Base-by-base conservation (phyloP, 1,139 yeast genomes). In the Fermentozyma sake region DNA sequence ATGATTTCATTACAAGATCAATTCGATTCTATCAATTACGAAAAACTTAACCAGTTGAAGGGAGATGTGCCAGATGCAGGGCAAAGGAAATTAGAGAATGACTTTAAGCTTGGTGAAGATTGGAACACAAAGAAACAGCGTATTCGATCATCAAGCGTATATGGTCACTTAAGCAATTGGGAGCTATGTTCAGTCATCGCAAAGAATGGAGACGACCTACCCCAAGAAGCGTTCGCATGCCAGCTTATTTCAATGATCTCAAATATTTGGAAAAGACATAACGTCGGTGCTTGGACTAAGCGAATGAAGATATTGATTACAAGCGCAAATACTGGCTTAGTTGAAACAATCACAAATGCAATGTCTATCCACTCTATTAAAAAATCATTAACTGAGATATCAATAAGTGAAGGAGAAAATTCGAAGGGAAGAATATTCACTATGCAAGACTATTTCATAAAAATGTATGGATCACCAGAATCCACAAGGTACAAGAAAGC, bases 171-270 rank as follows among this genome's bases (percentile, higher is more conserved):
- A 16, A 82, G 79, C 18, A 84, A 86, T 50, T 91, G 98, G 98
- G 97, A 91, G 35, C 55, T 91, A 20, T 86, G 91, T 42, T 87
- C 96, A 0, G 96, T 89, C 3, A 91, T 91, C 49, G 96, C 91
- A 6, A 91, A 91, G 48, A 89, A 95, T 27, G 98, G 98, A 16
- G 91, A 84, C 46, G 98, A 91, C 53, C 56, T 91, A 29, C 84
- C 96, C 12, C 98, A 91, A 51, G 98, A 91, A 50, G 96, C 98
- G 0, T 87, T 91, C 64, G 98, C 98, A 0, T 87, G 96, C 41
- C 98, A 91, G 50, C 55, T 91, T 20, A 89, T 91, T 26, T 79
- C 83, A 31, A 79, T 95, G 23, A 84, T 89, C 55, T 80, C 94
- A 0, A 76, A 74, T 30, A 78, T 86, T 25, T 91, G 97, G 97